Evolutionary conservation across 1,284 basidiomycete genomes (phyloP).

Genomic region (Tilletia horrida): DNA sequence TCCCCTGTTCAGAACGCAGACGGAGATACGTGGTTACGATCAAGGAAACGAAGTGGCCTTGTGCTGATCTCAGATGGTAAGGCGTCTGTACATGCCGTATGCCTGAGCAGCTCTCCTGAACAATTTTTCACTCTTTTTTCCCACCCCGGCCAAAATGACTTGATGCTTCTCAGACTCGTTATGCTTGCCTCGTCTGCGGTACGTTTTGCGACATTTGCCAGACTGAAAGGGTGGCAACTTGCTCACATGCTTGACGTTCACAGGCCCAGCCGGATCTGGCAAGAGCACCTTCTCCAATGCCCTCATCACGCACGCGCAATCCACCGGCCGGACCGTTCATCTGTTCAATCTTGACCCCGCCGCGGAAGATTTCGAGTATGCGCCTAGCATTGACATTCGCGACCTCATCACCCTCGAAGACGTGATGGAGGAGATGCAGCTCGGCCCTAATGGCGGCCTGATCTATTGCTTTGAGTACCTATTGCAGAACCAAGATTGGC

Average conservation of each 20-base stretch:
- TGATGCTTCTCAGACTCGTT: not conserved
- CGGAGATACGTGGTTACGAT: no score
- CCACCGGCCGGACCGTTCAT: conserved; percentile 78
- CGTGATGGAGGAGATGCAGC: conserved; percentile 90
- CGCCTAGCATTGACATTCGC: conserved; percentile 88
- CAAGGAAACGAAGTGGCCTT: no score
- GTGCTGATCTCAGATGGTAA: no score
- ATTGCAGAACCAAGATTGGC: conserved; percentile 95
- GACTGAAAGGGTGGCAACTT: not conserved
- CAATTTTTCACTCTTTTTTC: no score
- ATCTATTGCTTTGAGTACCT: conserved; percentile 99
- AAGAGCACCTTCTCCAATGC: conserved; percentile 92
- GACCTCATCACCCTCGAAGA: conserved; percentile 90
- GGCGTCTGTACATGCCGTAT: no score
- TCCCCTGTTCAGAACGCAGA: no score
- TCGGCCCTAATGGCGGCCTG: conserved; percentile 94
- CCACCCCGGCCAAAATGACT: no score
- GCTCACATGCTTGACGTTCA: not conserved
- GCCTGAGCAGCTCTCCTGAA: no score
- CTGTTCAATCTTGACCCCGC: conserved; percentile 98
- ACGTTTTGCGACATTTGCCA: not conserved
- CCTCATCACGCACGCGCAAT: conserved; percentile 83
- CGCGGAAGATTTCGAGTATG: conserved; percentile 87
- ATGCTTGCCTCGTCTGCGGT: conserved; percentile 12
- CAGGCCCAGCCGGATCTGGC: conserved; percentile 92